Evolutionary conservation across 2,329 filamentous ascomycete species (phyloP).

Genomic region (Fusarium coicis): DNA sequence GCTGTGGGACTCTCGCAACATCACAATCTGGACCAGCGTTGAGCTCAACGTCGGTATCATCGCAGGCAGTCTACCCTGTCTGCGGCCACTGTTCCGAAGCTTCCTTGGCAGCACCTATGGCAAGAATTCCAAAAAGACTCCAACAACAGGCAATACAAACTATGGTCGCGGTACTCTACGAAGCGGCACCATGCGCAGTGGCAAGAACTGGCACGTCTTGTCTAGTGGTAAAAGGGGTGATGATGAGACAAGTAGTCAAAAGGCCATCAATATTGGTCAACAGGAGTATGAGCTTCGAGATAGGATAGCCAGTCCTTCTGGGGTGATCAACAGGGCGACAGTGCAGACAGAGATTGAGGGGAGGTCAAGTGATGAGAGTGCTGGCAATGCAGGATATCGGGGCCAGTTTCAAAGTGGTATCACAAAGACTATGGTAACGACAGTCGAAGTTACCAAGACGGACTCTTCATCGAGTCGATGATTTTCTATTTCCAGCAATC

Average conservation of each 20-base stretch:
- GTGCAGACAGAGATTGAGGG: slow-evolving; percentile 38
- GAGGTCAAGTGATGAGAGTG: slow-evolving; percentile 42
- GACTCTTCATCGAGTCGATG: neutral
- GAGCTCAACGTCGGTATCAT: slow-evolving; percentile 53
- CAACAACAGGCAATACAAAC: slow-evolving; percentile 37
- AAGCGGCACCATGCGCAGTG: slow-evolving; percentile 36
- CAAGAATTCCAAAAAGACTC: slow-evolving; percentile 44
- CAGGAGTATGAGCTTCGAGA: slow-evolving; percentile 45
- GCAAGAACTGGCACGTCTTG: slow-evolving; percentile 41
- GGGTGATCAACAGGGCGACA: slow-evolving; percentile 25
- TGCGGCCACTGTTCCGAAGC: slow-evolving; percentile 49
- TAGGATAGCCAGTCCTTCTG: slow-evolving; percentile 18
- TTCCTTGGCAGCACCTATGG: slow-evolving; percentile 48
- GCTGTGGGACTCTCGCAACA: slow-evolving; percentile 57
- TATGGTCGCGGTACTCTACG: slow-evolving; percentile 42
- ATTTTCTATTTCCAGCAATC: neutral
- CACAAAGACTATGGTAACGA: slow-evolving; percentile 46
- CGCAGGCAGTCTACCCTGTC: slow-evolving; percentile 49
- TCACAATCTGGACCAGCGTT: slow-evolving; percentile 59
- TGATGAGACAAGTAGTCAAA: slow-evolving; percentile 46
- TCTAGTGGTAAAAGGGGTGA: slow-evolving; percentile 32
- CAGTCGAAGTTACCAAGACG: slow-evolving; percentile 33
- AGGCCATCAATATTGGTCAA: slow-evolving; percentile 39
- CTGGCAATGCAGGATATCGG: slow-evolving; percentile 10
- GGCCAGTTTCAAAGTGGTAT: slow-evolving; percentile 30